Conservation (phyloP, 257 asterid genomes). For the Euphrasia confusa region DNA sequence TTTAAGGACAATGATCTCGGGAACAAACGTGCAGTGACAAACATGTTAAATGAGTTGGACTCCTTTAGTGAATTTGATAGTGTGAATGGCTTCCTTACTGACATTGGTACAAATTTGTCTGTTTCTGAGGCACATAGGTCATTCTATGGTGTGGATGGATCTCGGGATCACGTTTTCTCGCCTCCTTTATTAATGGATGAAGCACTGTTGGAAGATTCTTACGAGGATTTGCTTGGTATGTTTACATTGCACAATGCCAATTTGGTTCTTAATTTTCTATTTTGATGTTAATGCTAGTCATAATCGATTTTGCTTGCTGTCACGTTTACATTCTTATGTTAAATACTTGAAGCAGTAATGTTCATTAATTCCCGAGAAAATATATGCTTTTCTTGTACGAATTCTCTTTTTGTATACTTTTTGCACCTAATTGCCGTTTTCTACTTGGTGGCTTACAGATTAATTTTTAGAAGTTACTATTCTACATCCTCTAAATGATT, state of each 20-base stretch:
- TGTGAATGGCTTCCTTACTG: constrained; percentile 62
- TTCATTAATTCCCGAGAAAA: constrained; percentile 4
- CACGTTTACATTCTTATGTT: constrained; percentile 12
- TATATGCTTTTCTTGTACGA: constrained; percentile 4
- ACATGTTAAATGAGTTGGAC: constrained; percentile 58
- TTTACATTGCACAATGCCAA: constrained; percentile 2
- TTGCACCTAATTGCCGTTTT: neutral
- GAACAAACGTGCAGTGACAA: constrained; percentile 56
- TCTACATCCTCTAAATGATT: neutral
- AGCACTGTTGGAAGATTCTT: constrained; percentile 66
- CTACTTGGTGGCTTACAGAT: neutral
- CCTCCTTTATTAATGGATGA: constrained; percentile 91
- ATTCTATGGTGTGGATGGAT: constrained; percentile 70
- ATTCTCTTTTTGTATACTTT: neutral
- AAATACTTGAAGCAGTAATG: constrained; percentile 16
- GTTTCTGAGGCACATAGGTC: constrained; percentile 71
- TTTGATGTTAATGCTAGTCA: constrained; percentile 14
- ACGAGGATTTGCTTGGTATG: constrained; percentile 96
- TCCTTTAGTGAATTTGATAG: constrained; percentile 75
- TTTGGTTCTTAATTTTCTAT: constrained; percentile 15
- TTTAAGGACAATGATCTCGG: constrained; percentile 42
- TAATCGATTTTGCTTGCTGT: constrained; percentile 9
- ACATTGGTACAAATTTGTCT: constrained; percentile 69
- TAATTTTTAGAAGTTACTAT: neutral
- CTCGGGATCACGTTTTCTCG: constrained; percentile 84